These are phyloP conservation scores for Ambrosia trifida DNA, from an alignment of 129 eudicot genomes.

Conservation along the genomic window DNA sequence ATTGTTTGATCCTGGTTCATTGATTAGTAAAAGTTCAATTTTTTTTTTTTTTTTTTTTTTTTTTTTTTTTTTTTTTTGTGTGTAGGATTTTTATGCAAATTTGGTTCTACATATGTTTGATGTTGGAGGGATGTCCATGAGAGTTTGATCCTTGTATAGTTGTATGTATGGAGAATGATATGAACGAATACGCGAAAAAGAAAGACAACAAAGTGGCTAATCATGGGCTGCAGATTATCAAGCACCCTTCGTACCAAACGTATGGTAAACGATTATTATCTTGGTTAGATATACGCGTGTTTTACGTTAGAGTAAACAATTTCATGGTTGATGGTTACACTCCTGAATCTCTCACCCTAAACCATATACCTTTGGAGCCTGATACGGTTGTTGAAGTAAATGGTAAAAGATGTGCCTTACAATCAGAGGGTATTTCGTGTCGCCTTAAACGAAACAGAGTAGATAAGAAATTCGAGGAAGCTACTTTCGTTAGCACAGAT, in stretches of 20 bases:
- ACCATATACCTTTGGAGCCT: slow-evolving; percentile 67
- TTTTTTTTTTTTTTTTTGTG: neutral
- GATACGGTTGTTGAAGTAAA: slow-evolving; percentile 82
- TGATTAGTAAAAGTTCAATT: slow-evolving; percentile 5
- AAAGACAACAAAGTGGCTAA: slow-evolving; percentile 33
- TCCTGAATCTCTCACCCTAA: slow-evolving; percentile 62
- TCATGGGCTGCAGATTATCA: slow-evolving; percentile 57
- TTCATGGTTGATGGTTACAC: slow-evolving; percentile 61
- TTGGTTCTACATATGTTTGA: slow-evolving; percentile 2
- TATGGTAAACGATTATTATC: slow-evolving; percentile 42
- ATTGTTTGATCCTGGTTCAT: neutral
- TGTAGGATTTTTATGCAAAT: slow-evolving; percentile 42
- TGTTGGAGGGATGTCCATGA: slow-evolving; percentile 28
- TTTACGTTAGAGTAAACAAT: slow-evolving; percentile 75
- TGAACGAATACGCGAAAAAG: slow-evolving; percentile 36
- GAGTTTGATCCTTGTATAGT: slow-evolving; percentile 26
- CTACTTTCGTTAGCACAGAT: slow-evolving; percentile 81
- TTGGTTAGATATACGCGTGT: slow-evolving; percentile 80
- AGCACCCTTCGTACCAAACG: slow-evolving; percentile 53
- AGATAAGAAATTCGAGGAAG: slow-evolving; percentile 80
- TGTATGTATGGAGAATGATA: slow-evolving; percentile 50
- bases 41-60: neutral
- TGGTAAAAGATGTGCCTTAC: slow-evolving; percentile 58
- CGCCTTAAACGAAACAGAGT: slow-evolving; percentile 59
- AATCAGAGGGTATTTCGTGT: slow-evolving; percentile 68